These are phyloP conservation scores for Lentinula novae-zelandiae DNA, from an alignment of 1,284 basidiomycete species.

Conservation along the genomic window DNA sequence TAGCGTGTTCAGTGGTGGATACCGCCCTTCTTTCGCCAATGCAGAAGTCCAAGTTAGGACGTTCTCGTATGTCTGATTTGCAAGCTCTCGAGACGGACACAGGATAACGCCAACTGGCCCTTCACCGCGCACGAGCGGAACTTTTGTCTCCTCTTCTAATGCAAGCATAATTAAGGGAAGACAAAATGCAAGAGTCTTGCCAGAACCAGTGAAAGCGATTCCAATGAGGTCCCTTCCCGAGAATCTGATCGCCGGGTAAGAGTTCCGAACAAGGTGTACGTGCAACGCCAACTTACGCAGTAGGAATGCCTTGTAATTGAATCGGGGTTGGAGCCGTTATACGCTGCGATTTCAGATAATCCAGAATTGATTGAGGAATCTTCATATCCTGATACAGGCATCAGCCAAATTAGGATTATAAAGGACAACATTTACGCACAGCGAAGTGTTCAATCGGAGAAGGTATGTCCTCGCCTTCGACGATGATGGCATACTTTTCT, in stretches of 20 bases:
- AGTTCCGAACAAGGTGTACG: slow-evolving; percentile 1
- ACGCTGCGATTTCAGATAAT: slow-evolving; percentile 80
- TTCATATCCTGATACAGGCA: slow-evolving; percentile 84
- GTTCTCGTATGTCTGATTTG: slow-evolving; percentile 95
- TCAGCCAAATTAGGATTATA: slow-evolving; percentile 14
- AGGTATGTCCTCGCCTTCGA: slow-evolving; percentile 90
- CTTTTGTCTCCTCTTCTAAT: slow-evolving; percentile 87
- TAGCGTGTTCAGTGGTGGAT: slow-evolving; percentile 84
- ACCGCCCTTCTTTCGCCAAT: slow-evolving; percentile 74
- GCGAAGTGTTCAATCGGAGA: slow-evolving; percentile 91
- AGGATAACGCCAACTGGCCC: slow-evolving; percentile 94
- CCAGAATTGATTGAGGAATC: slow-evolving; percentile 81
- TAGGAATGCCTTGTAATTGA: slow-evolving; percentile 95
- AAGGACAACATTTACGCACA: slow-evolving; percentile 38
- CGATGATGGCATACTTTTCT: slow-evolving; percentile 89
- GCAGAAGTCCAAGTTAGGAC: slow-evolving; percentile 83
- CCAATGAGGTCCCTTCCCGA: slow-evolving; percentile 92
- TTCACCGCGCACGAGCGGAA: slow-evolving; percentile 90
- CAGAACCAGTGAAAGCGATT: slow-evolving; percentile 93
- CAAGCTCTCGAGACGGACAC: slow-evolving; percentile 93
- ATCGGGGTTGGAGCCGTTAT: slow-evolving; percentile 93
- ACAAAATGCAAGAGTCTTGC: slow-evolving; percentile 90
- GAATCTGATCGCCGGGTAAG: slow-evolving; percentile 50
- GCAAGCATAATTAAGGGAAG: slow-evolving; percentile 94
- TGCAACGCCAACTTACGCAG: slow-evolving; percentile 59